Base-by-base conservation (phyloP, 306 rosid species). In the Carpinus fangiana region DNA sequence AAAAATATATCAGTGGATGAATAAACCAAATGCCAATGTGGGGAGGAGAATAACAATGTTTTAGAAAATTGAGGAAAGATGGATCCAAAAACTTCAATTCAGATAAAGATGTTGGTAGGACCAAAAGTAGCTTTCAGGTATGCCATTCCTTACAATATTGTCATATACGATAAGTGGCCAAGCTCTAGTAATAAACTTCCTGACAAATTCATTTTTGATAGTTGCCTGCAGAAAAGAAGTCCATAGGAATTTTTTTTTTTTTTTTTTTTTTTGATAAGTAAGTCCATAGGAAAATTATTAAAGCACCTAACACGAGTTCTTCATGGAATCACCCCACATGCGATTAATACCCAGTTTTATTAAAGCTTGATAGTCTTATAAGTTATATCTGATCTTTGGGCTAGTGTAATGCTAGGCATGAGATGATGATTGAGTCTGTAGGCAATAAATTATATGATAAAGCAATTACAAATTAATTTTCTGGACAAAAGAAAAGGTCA, bases 121-220 rank as follows among this genome's bases (percentile, higher is more conserved):
- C 70, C 34, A 34, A 72, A 54, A 26, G 43, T 31, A 23, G 60
- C 62, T 51, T 72, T 81, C 70, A 7, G n/a, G 7, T 23, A 17
- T 52, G 13, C 4, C 41, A 43, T 4, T 48, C 79, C 89, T 70
- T 81, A 88, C 91, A 88, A 26, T 79, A 76, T 84, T 77, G 3
- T 36, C 80, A 88, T 38, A 60, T 59, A 8, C 45, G 86, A 81
- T 54, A 88, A 79, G 53, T 79, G 81, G 54, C 89, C 87, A 70
- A 88, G 82, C 75, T 84, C 87, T 2, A 89, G 86, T 13, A 89
- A 85, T 31, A 88, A 70, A 38, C 52, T 75, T 79, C 91, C 91
- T 4, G 80, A 73, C 21, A 88, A 71, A 51, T 80, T 76, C 91
- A 81, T 78, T 13, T 1, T 61, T n/a, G 83, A 53, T 26, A 88